Percentiles rank a stretch among this genome's conserved stretches.
Conservation (phyloP, 768 basidiomycete species). For the Lentinus brumalis region DNA sequence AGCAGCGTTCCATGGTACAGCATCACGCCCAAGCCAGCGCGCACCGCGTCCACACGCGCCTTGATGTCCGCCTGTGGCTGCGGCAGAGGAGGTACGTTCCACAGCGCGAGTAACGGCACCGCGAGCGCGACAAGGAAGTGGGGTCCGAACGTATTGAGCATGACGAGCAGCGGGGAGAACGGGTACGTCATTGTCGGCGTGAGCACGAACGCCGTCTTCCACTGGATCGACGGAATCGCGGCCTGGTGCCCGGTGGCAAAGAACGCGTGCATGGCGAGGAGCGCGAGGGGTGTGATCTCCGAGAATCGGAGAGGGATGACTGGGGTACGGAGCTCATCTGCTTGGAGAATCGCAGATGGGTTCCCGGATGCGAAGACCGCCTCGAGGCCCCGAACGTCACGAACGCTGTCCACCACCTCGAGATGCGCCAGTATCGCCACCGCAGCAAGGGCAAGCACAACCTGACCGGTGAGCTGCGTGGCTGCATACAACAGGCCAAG, state of each 20-base stretch:
- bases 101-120: slow-evolving; percentile 72
- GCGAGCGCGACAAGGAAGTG: slow-evolving; percentile 67
- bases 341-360: slow-evolving; percentile 45
- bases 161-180: slow-evolving; percentile 71
- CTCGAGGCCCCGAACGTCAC: slow-evolving; percentile 64
- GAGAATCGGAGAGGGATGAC: slow-evolving; percentile 52
- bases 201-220: slow-evolving; percentile 92
- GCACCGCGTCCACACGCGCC: slow-evolving; percentile 42
- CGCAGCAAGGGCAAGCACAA: slow-evolving; percentile 65
- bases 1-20: slow-evolving; percentile 67
- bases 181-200: slow-evolving; percentile 69
- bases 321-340: slow-evolving; percentile 30
- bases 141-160: slow-evolving; percentile 78
- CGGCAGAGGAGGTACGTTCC: slow-evolving; percentile 76
- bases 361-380: slow-evolving; percentile 51
- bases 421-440: slow-evolving; percentile 74
- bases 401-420: slow-evolving; percentile 79
- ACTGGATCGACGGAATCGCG: slow-evolving; percentile 86
- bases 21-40: slow-evolving; percentile 66
- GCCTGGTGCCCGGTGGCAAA: slow-evolving; percentile 93
- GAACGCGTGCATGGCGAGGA: slow-evolving; percentile 78
- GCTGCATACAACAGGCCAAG: slow-evolving; percentile 65
- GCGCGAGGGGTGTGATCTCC: slow-evolving; percentile 71
- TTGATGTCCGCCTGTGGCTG: slow-evolving; percentile 29
- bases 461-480: slow-evolving; percentile 81